Evolutionary conservation across 768 basidiomycete species (phyloP), one percentile per base, ranked within the genome.

Genomic region (Lactarius vividus): DNA sequence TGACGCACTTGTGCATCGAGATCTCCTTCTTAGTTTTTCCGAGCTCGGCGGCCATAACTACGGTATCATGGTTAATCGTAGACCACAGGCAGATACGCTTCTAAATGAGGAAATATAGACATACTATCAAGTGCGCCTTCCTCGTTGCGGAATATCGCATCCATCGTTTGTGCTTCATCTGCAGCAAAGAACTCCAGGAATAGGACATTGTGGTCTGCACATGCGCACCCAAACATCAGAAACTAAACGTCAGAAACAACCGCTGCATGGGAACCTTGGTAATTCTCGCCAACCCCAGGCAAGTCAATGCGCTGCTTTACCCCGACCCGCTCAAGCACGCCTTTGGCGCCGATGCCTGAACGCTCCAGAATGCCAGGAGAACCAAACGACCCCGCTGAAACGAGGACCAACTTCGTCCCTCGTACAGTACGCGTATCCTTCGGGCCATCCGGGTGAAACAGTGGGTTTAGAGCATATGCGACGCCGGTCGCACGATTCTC

Each of bases 311-410:
- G 64, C 42, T 44, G 42, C 42, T n/a, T 28, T 35, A 83, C 67
- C 0, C 73, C 75, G 20, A 68, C 67, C 16, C 71, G 31, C 53
- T 72, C 62, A 0, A 83, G 74, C 1, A 78, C 52, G 0, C 69
- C 67, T 54, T 65, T 66, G 6, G 73, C 66, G 2, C 82, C 82
- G 16, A 83, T 77, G 0, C 81, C 82, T 2, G 80, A 85, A 3
- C 86, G 77, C 70, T 87, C 83, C 8, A 88, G 78, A 23, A 88
- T 79, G 57, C 78, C 76, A 0, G 85, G 80, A 0, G 80, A 80
- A 15, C 80, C 80, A 28, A 81, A 75, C 0, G 80, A 59, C 1
- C 81, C 80, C 1, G 77, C 76, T 16, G 77, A 77, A 3, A 82
- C 54, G 0, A 82, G 73, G 10, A 82, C 77, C 7, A 81, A 66